Evolutionary conservation across 164 flowering plant genomes (phyloP), one percentile per base, ranked within the genome.

Genomic region (Kingdonia uniflora): DNA sequence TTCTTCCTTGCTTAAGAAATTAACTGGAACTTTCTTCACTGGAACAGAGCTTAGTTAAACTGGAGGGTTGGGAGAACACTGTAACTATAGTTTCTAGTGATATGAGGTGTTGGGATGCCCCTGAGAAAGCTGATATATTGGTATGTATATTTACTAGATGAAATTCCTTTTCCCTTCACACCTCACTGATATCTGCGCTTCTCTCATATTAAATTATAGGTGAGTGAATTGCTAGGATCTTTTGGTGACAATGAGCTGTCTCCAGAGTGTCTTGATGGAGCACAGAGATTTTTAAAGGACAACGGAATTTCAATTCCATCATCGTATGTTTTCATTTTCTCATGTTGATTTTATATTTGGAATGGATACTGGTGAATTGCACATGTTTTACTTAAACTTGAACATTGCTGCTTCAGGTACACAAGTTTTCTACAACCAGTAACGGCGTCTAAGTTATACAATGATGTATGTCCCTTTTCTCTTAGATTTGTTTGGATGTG

Each of bases 241-340:
- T 94, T 94, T 73, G 99, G 96, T 51, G 99, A 94, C 64, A 94
- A 94, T 70, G 99, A 94, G 64, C 86, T 94, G 41, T 94, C 99
- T 46, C 99, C 97, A 12, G 99, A 94, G 63, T 94, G 97, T 69
- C 90, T 94, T 71, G 97, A 94, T 76, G 99, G 99, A 58, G 99
- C 99, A 19, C 86, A 86, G 57, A 69, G 85, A 67, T 82, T 84
- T 69, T 59, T 94, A 68, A 94, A 94, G 73, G 63, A 65, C 24
- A 95, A 89, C 49, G 99, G 99, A 39, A 83, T 94, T 49, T 94
- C 99, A 44, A 89, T 94, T 71, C 99, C 99, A 35, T 85, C 96
- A 50, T 80, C 92, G 95, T 89, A 83, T 46, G 87, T 74, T 37
- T 29, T 20, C 55, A n/a, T 7, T 10, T 29, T 29, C 35, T 29